These are phyloP conservation scores for Salvia miltiorrhiza DNA, from an alignment of 257 asterid genomes.

Conservation along the genomic window DNA sequence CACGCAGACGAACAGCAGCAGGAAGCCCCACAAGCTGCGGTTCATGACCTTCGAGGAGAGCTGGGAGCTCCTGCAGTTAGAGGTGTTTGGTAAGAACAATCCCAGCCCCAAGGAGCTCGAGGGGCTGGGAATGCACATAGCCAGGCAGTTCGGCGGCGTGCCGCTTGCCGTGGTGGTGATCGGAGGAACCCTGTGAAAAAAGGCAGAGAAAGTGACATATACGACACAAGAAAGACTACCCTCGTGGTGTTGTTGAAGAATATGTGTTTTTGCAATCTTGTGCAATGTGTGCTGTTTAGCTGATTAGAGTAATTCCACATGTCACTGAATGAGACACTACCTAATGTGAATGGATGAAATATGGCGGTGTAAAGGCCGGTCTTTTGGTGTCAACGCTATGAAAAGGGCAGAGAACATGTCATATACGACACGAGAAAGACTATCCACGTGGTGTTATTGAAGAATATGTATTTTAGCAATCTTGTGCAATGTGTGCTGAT, in stretches of 20 bases:
- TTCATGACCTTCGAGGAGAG: conserved; percentile 25
- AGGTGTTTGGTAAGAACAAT: conserved; percentile 31
- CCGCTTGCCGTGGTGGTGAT: conserved; percentile 43
- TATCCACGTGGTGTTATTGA: background rate
- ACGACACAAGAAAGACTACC: background rate
- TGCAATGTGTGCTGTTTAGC: background rate
- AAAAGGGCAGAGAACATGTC: background rate
- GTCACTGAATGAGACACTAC: background rate
- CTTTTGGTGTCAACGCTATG: background rate
- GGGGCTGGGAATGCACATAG: conserved; percentile 24
- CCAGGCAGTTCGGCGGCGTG: conserved; percentile 33
- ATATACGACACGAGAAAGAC: background rate
- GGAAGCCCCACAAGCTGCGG: background rate
- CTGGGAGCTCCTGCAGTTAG: conserved; percentile 35
- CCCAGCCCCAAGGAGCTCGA: conserved; percentile 18
- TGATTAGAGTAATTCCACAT: no score
- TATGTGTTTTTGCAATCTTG: background rate
- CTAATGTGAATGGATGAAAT: background rate
- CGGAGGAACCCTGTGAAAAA: conserved; percentile 21
- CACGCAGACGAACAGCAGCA: background rate
- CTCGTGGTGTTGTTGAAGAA: conserved; percentile 6
- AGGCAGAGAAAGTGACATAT: background rate
- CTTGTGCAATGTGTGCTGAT: background rate
- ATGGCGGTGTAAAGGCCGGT: background rate
- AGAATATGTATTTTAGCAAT: conserved; percentile 7